Evolutionary conservation across 106 monocot genomes (phyloP).

Genomic region (Dendrobium officinale): DNA sequence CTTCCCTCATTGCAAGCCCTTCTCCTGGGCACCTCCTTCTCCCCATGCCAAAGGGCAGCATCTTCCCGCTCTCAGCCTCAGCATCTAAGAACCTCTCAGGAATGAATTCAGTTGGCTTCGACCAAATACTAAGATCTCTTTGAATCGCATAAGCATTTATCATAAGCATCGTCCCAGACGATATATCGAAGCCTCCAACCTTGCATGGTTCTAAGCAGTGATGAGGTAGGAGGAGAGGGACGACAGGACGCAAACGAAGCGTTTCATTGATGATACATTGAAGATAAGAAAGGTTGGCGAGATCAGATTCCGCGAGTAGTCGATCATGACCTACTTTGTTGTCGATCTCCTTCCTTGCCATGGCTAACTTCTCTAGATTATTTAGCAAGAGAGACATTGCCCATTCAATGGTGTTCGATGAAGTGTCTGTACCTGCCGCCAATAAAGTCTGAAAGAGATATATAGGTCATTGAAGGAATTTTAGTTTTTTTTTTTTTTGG

Average conservation of each 20-base stretch:
- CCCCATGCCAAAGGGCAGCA: slow-evolving; percentile 16
- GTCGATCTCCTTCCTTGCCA: slow-evolving; percentile 7
- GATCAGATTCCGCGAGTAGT: slow-evolving; percentile 9
- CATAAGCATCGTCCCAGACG: slow-evolving; percentile 12
- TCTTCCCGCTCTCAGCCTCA: background rate
- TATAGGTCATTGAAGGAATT: too few species aligned
- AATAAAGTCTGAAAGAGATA: slow-evolving; percentile 9
- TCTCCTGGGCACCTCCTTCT: slow-evolving; percentile 17
- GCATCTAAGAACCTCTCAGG: slow-evolving; percentile 15
- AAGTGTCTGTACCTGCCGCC: slow-evolving; percentile 9
- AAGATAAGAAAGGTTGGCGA: slow-evolving; percentile 12
- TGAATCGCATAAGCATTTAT: slow-evolving; percentile 21
- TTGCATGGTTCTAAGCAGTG: background rate
- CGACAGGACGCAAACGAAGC: slow-evolving; percentile 4
- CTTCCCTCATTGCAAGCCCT: slow-evolving; percentile 2
- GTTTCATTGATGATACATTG: slow-evolving; percentile 16
- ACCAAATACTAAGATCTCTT: slow-evolving; percentile 4
- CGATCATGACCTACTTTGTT: background rate
- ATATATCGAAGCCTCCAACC: slow-evolving; percentile 8
- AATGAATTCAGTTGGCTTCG: background rate
- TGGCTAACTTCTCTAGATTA: slow-evolving; percentile 3
- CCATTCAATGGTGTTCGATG: slow-evolving; percentile 15
- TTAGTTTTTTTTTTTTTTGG: too few species aligned
- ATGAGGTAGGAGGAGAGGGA: slow-evolving; percentile 4
- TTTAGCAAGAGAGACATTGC: slow-evolving; percentile 17